Evolutionary conservation across 495 filamentous ascomycete species (phyloP).

Genomic region (Penicillium cosmopolitanum): DNA sequence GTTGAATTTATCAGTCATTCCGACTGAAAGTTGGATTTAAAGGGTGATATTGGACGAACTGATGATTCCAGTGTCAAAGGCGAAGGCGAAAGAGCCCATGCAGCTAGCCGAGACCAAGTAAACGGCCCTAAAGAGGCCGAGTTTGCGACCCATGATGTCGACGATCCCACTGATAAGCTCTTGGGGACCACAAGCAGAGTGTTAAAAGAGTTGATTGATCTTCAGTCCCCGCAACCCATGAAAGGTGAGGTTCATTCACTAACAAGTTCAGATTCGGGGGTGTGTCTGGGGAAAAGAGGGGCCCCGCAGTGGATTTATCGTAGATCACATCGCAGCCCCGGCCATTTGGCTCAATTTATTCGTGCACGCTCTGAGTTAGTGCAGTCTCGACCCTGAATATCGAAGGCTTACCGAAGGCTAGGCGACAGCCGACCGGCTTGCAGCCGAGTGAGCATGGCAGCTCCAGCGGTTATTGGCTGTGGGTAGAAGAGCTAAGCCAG

Average conservation of each 20-base stretch:
- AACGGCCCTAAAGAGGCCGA: conserved; percentile 37
- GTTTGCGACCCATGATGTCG: conserved; percentile 33
- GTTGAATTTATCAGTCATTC: neutral
- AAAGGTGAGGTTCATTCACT: neutral
- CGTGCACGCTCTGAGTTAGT: neutral
- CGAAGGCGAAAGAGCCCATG: conserved; percentile 45
- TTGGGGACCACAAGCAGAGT: neutral
- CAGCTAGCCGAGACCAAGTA: conserved; percentile 44
- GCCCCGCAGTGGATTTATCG: conserved; percentile 6
- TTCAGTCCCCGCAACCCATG: neutral
- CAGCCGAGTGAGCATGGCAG: conserved; percentile 6
- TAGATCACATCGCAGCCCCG: neutral
- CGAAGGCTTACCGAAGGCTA: neutral
- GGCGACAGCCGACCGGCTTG: conserved; percentile 26
- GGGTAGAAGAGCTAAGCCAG: conserved; percentile 8
- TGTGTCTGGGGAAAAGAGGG: neutral
- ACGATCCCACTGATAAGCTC: neutral
- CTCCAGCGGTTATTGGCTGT: conserved; percentile 8
- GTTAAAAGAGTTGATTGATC: too few relatives aligned
- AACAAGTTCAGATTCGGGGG: neutral
- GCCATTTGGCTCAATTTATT: neutral
- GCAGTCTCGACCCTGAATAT: neutral
- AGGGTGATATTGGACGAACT: conserved; percentile 23
- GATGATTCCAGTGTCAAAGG: conserved; percentile 46
- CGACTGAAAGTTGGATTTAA: neutral